Percentiles rank a stretch among this genome's conserved stretches.
Evolutionary conservation across 495 filamentous ascomycete species (phyloP).

Genomic region (Amphirosellinia nigrospora): DNA sequence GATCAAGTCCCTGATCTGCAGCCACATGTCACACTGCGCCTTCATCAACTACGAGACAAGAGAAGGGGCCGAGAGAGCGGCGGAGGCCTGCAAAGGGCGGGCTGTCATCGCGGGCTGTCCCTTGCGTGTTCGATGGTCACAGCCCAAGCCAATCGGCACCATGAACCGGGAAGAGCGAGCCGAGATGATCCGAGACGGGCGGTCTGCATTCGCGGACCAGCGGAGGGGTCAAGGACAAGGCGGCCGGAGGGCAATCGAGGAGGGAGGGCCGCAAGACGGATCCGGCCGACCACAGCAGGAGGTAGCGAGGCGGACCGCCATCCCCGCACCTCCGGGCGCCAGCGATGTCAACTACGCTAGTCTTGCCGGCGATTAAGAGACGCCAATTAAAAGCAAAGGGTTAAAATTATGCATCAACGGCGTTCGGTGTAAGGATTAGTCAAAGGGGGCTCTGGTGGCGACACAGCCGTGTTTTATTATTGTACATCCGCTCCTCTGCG

Average conservation of each 20-base stretch:
- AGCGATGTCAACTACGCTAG: conserved; percentile 85
- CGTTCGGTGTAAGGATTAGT: conserved; percentile 33
- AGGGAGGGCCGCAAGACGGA: conserved; percentile 31
- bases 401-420: conserved; percentile 35
- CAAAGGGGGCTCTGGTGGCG: conserved; percentile 34
- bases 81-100: conserved; percentile 83
- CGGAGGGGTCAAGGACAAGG: conserved; percentile 36
- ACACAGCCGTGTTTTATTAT: conserved; percentile 41
- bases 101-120: conserved; percentile 86
- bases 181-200: conserved; percentile 74
- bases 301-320: conserved; percentile 53
- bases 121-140: conserved; percentile 86
- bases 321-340: conserved; percentile 84
- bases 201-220: conserved; percentile 58
- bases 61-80: conserved; percentile 81
- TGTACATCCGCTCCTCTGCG: conserved; percentile 35
- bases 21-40: conserved; percentile 94
- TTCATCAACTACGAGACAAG: conserved; percentile 92
- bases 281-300: conserved; percentile 45
- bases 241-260: conserved; percentile 40
- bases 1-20: conserved; percentile 88
- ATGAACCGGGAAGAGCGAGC: conserved; percentile 83
- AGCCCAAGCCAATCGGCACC: conserved; percentile 86
- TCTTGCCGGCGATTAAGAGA: conserved; percentile 73
- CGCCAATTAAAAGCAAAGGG: conserved; percentile 28